Percentiles rank a stretch among this genome's conserved stretches.
Conservation (phyloP, 1,284 basidiomycete species). For the Pseudozyma sp. region DNA sequence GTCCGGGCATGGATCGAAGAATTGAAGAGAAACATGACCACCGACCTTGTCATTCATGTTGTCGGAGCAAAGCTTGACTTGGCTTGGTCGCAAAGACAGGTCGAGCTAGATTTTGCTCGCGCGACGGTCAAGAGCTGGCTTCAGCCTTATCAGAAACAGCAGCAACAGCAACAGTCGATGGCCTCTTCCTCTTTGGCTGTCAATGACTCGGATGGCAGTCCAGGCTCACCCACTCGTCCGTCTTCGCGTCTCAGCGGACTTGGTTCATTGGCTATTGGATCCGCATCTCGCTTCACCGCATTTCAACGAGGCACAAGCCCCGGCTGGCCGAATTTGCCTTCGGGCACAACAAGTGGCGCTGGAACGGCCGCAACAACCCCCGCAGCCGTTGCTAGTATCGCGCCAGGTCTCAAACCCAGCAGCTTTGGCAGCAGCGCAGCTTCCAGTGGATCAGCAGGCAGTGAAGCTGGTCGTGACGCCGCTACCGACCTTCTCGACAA, state of each 20-base stretch:
- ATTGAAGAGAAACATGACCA: conserved; percentile 80
- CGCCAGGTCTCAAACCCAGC: conserved; percentile 24
- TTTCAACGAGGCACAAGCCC: conserved; percentile 30
- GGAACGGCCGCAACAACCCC: neutral
- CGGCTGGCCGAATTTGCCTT: conserved; percentile 4
- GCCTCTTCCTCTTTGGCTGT: neutral
- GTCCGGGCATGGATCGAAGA: conserved; percentile 91
- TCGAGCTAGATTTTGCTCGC: conserved; percentile 82
- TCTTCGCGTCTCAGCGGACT: conserved; percentile 80
- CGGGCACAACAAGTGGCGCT: neutral
- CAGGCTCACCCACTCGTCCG: conserved; percentile 76
- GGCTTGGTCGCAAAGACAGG: conserved; percentile 62
- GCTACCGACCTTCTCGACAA: conserved; percentile 7
- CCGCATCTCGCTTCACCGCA: conserved; percentile 29
- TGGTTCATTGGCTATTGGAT: conserved; percentile 54
- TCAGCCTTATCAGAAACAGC: conserved; percentile 68
- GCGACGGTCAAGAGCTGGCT: conserved; percentile 69
- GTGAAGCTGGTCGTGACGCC: conserved; percentile 16
- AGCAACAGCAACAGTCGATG: neutral
- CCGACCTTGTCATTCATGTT: conserved; percentile 85
- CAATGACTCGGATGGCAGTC: conserved; percentile 10
- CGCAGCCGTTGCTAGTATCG: neutral
- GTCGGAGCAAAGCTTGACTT: conserved; percentile 91
- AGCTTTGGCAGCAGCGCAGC: conserved; percentile 29
- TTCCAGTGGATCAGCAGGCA: conserved; percentile 28